Evolutionary conservation across 1,139 yeast genomes (phyloP), one percentile per base, ranked within the genome.

Genomic region (Entelexis paramagnoliae): DNA sequence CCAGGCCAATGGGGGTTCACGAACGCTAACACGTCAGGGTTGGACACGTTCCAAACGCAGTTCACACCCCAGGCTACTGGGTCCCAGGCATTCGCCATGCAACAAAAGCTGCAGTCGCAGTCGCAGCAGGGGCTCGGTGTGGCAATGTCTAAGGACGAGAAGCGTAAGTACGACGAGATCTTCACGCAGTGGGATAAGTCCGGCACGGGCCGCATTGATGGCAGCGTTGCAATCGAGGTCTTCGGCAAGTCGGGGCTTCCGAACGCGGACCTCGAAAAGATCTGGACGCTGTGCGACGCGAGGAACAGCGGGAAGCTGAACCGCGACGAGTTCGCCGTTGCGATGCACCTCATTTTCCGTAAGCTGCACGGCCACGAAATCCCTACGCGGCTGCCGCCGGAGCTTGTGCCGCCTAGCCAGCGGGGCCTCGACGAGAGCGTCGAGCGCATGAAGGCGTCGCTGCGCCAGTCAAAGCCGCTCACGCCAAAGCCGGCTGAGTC

Each of bases 271-370:
- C 74, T 91, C 57, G 97, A 89, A 66, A 74, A 81, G 36, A 86
- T 91, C 57, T 91, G 98, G 98, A 87, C 87, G 63, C 74, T 91
- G 62, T 78, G 96, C n/a, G 97, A 91, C 65, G 80, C 91, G 55
- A 84, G 86, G 59, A 87, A 89, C 66, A 78, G 87, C 50, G 97
- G 96, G 17, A 77, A 76, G 49, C 85, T 91, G 61, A 77, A 87
- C 50, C 79, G 78, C 61, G 77, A 81, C 61, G 98, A 91, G 67
- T 91, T 91, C 67, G 81, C 95, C 2, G 91, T 91, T 61, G 97
- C 98, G 6, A 83, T 91, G 83, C 93, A 83, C 66, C 76, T 93
- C 62, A 94, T 93, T 36, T 93, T 88, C 66, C 82, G 83, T 67
- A 80, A 79, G 58, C 74, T 88, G 58, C 77, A 86, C 8, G 97